A percentile compares a stretch with the other conserved stretches of the same genome.
These are phyloP conservation scores for Fusarium robinianum DNA, from an alignment of 2,329 filamentous ascomycete genomes.

Conservation along the genomic window DNA sequence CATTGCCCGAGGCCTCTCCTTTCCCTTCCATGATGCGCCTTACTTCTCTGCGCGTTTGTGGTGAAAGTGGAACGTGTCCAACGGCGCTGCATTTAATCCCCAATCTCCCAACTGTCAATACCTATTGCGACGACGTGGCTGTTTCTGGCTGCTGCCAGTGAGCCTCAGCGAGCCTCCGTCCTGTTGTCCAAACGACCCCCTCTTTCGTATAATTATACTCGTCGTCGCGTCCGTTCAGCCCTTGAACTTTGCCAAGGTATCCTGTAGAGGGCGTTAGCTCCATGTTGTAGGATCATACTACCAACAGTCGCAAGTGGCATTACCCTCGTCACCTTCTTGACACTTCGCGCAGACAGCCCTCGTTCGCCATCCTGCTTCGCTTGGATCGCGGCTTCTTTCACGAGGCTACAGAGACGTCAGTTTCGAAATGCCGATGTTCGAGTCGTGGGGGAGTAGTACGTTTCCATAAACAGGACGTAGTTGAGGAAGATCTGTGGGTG, in stretches of 20 bases:
- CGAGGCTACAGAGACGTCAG: constrained; percentile 56
- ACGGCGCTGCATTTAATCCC: not conserved
- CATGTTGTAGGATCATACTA: no score
- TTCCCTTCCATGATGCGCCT: no score
- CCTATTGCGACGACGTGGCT: constrained; percentile 3
- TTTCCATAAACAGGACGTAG: constrained; percentile 80
- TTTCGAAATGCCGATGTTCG: not conserved
- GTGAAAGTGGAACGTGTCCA: no score
- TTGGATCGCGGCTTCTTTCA: constrained; percentile 79
- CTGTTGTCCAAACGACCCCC: no score
- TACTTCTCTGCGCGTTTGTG: no score
- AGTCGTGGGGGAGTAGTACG: constrained; percentile 44
- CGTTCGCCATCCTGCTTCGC: constrained; percentile 75
- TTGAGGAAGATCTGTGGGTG: constrained; percentile 84
- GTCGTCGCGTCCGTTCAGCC: no score
- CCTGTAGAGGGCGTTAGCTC: constrained; percentile 48
- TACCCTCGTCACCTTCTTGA: constrained; percentile 79
- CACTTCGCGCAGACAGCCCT: constrained; percentile 72
- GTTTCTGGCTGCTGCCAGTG: no score
- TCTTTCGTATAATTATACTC: no score
- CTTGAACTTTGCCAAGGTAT: constrained; percentile 69
- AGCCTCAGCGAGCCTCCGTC: no score
- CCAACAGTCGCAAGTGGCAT: no score
- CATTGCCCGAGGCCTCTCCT: no score
- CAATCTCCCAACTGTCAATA: not conserved